Conservation (phyloP, 345 rosid species). For the Salix koriyanagi region DNA sequence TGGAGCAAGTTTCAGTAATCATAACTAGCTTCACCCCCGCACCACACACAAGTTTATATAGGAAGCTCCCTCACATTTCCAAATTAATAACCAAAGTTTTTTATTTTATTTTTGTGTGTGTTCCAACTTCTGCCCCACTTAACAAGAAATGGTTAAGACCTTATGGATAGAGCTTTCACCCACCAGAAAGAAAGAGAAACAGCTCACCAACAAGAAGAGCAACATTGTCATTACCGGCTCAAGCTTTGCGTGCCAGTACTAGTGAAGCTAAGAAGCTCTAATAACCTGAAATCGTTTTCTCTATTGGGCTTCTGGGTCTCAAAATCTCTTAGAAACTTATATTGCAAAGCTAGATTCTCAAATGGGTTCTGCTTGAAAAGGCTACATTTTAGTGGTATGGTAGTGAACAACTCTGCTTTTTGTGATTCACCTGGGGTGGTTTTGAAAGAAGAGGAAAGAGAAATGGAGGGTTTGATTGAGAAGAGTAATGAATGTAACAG, state of each 20-base stretch:
- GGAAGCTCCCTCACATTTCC: background rate
- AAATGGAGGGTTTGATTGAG: constrained; percentile 44
- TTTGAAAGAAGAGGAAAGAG: constrained; percentile 27
- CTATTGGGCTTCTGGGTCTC: constrained; percentile 35
- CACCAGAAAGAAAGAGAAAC: constrained; percentile 42
- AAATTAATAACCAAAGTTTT: background rate
- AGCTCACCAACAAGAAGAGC: constrained; percentile 17
- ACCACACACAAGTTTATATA: background rate
- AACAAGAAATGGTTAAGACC: constrained; percentile 34
- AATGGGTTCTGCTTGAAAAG: constrained; percentile 36
- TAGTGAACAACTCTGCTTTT: constrained; percentile 45
- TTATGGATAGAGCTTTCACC: constrained; percentile 47
- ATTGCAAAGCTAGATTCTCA: constrained; percentile 27
- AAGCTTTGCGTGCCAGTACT: constrained; percentile 37
- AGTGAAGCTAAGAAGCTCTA: constrained; percentile 19
- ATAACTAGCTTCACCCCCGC: constrained; percentile 18
- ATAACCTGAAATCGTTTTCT: constrained; percentile 19
- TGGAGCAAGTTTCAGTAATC: constrained; percentile 40
- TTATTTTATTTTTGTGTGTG: background rate
- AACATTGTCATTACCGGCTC: constrained; percentile 19
- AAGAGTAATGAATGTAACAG: constrained; percentile 25
- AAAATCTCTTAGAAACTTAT: constrained; percentile 33
- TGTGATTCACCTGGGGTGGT: constrained; percentile 33
- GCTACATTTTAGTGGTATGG: constrained; percentile 31
- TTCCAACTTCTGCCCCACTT: constrained; percentile 25